phyloP scores from a whole-genome alignment of 73 alveolate species.

The Effrenium voratum region DNA sequence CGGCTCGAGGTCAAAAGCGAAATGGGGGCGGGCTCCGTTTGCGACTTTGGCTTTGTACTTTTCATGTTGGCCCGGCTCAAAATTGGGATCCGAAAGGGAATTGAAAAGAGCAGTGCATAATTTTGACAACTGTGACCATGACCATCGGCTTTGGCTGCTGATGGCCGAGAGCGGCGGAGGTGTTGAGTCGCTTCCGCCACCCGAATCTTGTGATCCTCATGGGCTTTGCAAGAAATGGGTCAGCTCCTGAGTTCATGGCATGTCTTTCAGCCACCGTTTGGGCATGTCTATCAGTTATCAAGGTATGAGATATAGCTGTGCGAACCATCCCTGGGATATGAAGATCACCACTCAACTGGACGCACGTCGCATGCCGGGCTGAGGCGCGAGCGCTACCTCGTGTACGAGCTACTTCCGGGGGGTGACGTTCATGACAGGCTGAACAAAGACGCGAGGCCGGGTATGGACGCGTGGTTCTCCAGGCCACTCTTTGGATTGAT shows the following conservation, averaged over 20 bases:
- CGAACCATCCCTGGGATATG: background rate
- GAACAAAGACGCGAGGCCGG: conserved; percentile 78
- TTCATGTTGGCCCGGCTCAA: too few relatives aligned
- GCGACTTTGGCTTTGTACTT: too few relatives aligned
- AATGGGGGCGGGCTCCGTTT: background rate
- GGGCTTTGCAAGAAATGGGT: conserved; percentile 80
- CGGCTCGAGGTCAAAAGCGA: background rate
- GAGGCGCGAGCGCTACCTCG: conserved; percentile 91
- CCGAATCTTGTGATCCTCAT: conserved; percentile 79
- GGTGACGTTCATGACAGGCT: conserved; percentile 72
- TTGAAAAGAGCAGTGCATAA: too few relatives aligned
- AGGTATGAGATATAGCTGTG: background rate
- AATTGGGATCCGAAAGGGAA: too few relatives aligned
- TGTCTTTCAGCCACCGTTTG: background rate
- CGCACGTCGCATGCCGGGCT: background rate
- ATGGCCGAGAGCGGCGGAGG: background rate
- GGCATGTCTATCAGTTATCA: background rate
- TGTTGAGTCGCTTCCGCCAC: conserved; percentile 89
- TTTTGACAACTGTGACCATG: too few relatives aligned
- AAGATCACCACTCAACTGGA: background rate
- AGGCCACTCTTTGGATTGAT: background rate
- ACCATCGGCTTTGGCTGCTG: too few relatives aligned
- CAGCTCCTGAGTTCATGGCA: background rate
- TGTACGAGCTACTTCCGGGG: conserved; percentile 83
- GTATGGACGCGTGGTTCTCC: background rate